These are phyloP conservation scores for Botryotinia narcissicola DNA, from an alignment of 2,329 filamentous ascomycete species.

Conservation along the genomic window DNA sequence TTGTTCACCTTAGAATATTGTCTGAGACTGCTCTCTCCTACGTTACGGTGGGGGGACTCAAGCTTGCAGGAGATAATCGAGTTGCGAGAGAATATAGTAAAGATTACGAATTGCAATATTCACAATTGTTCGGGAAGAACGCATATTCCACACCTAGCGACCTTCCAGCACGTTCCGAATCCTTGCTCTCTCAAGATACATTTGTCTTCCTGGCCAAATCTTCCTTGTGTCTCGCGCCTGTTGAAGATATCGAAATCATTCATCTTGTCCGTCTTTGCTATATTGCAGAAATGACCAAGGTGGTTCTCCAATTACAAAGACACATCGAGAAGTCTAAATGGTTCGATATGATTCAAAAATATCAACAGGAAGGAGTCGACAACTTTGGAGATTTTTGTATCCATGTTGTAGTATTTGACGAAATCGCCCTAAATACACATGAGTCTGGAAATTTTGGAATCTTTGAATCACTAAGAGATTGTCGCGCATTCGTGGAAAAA, in stretches of 20 bases:
- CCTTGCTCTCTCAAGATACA: constrained; percentile 66
- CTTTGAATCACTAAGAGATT: constrained; percentile 52
- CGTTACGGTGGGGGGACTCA: constrained; percentile 70
- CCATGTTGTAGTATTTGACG: constrained; percentile 21
- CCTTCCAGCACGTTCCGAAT: constrained; percentile 35
- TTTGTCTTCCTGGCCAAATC: constrained; percentile 82
- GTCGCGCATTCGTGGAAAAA: constrained; percentile 64
- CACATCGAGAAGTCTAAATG: constrained; percentile 53
- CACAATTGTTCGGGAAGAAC: constrained; percentile 60
- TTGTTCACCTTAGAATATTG: constrained; percentile 85
- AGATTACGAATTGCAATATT: constrained; percentile 70
- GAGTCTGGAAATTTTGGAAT: constrained; percentile 54
- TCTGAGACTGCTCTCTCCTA: constrained; percentile 88
- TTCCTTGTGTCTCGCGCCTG: constrained; percentile 66
- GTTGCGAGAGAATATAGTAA: constrained; percentile 65
- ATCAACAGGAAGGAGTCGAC: constrained; percentile 13
- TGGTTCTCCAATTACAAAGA: constrained; percentile 59
- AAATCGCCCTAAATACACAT: constrained; percentile 38
- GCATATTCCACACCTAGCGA: constrained; percentile 16
- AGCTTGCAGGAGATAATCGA: constrained; percentile 56
- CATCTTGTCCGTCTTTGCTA: constrained; percentile 85
- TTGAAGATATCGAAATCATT: constrained; percentile 69
- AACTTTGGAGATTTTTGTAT: constrained; percentile 33
- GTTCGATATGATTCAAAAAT: constrained; percentile 38
- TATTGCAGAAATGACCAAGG: constrained; percentile 84